Conservation (phyloP, 192 early-diverging fungal species). For the Spizellomyces punctatus region DNA sequence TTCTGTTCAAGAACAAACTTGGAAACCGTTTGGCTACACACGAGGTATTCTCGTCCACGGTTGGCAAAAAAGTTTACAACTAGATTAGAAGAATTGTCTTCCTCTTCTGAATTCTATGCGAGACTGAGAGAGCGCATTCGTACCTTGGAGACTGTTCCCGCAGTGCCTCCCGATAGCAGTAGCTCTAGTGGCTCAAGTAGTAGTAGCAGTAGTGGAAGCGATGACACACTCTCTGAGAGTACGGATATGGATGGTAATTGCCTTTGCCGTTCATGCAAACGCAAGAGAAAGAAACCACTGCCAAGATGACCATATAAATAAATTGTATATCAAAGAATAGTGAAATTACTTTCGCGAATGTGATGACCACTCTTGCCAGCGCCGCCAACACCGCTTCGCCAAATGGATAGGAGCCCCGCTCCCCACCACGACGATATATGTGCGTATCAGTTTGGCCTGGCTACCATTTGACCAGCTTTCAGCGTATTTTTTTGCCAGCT, state of each 20-base stretch:
- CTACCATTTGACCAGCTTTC: too few relatives aligned
- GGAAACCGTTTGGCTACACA: conserved; percentile 69
- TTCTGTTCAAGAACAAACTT: conserved; percentile 69
- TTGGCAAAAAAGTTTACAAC: conserved; percentile 30
- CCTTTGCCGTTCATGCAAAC: too few relatives aligned
- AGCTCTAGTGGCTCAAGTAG: not conserved
- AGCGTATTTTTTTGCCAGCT: too few relatives aligned
- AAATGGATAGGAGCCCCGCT: not conserved
- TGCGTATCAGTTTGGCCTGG: too few relatives aligned
- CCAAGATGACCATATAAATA: not conserved
- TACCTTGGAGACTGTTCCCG: not conserved
- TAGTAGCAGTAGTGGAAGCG: not conserved
- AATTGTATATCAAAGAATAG: too few relatives aligned
- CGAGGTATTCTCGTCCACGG: conserved; percentile 50
- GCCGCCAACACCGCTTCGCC: not conserved
- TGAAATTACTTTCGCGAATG: too few relatives aligned
- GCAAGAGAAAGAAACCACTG: not conserved
- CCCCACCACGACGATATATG: not conserved
- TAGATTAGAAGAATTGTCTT: conserved; percentile 13
- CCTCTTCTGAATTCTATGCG: not conserved
- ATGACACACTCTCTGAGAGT: not conserved
- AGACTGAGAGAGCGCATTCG: not conserved
- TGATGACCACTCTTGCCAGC: not conserved
- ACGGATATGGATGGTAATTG: too few relatives aligned
- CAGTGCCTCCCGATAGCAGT: not conserved